phyloP scores from a whole-genome alignment of 108 stramenopile species.

The Cyclotella choctawhatcheeana region DNA sequence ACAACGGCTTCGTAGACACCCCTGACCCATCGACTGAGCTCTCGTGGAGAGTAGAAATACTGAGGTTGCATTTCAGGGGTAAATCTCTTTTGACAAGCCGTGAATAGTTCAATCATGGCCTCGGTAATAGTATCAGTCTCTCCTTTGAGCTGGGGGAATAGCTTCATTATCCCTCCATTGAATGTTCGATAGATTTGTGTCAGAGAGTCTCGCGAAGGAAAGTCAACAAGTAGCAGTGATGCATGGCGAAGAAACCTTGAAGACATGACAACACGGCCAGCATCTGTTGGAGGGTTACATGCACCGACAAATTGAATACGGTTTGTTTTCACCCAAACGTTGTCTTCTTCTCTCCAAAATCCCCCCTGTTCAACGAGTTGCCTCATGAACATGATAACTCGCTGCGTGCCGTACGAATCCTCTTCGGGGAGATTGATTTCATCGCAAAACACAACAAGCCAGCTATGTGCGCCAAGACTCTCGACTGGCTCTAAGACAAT shows the following conservation, averaged over 20 bases:
- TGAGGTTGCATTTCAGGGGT: slow-evolving; percentile 91
- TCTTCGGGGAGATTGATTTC: slow-evolving; percentile 98
- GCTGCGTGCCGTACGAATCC: slow-evolving; percentile 97
- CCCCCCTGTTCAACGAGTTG: slow-evolving; percentile 98
- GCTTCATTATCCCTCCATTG: slow-evolving; percentile 94
- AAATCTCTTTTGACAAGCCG: slow-evolving; percentile 88
- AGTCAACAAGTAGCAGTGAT: slow-evolving; percentile 96
- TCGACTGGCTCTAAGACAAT: slow-evolving; percentile 82
- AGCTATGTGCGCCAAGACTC: slow-evolving; percentile 76
- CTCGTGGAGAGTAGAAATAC: slow-evolving; percentile 98
- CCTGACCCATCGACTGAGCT: slow-evolving; percentile 97
- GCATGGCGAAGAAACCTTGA: slow-evolving; percentile 96
- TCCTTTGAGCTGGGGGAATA: slow-evolving; percentile 93
- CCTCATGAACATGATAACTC: slow-evolving; percentile 97
- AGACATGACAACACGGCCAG: slow-evolving; percentile 92
- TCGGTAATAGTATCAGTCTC: slow-evolving; percentile 91
- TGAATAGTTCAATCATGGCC: slow-evolving; percentile 98
- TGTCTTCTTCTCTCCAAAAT: slow-evolving; percentile 94
- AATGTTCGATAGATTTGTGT: slow-evolving; percentile 96
- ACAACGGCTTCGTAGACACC: slow-evolving; percentile 95
- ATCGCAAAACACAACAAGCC: slow-evolving; percentile 99
- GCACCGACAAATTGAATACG: slow-evolving; percentile 97
- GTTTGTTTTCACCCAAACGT: slow-evolving; percentile 91
- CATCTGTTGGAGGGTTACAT: slow-evolving; percentile 99
- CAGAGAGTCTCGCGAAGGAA: slow-evolving; percentile 90